Evolutionary conservation across 768 basidiomycete genomes (phyloP), one percentile per base, ranked within the genome.

Genomic region (Mycena maculata): DNA sequence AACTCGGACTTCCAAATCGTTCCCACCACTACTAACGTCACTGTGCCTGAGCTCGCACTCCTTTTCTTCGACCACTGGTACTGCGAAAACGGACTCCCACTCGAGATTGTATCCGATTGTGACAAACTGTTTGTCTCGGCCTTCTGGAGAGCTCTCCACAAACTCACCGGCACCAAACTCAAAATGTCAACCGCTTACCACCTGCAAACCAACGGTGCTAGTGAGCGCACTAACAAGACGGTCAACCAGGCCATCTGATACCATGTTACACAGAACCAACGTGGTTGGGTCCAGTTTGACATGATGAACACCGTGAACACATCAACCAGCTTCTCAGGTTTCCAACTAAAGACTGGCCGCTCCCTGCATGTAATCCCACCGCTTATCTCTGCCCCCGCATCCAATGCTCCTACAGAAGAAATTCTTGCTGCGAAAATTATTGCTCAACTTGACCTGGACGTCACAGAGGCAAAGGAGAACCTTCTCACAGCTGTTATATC

Each of bases 141-240:
- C 33, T 36, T 36, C 33, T 36, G 33, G 33, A 36, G 33, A 36
- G 6, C 33, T 7, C 33, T 36, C 33, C 33, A 36, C 13, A 36
- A 36, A 16, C 50, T 69, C 2, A 65, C 76, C 2, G 73, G 75
- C 3, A 66, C 70, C 10, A 72, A 76, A 31, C 56, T 78, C 1
- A 74, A 71, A 12, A 70, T 78, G 74, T 81, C 80, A 1, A 77
- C 76, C 0, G 65, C 79, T 0, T 82, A 73, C 41, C 83, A 84
- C 41, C 81, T 79, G 0, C 73, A 83, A 56, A 79, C 77, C 0
- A 77, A 83, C 67, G 80, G 83, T 0, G 39, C 68, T 0, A 78
- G 75, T 16, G 76, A 83, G 68, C 60, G 69, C 0, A 74, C 75
- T 0, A 81, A 81, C 50, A 77, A 78, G 41, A 81, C 75, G 0